Evolutionary conservation across 1,284 basidiomycete species (phyloP), one percentile per base, ranked within the genome.

Genomic region (Bjerkandera adusta): DNA sequence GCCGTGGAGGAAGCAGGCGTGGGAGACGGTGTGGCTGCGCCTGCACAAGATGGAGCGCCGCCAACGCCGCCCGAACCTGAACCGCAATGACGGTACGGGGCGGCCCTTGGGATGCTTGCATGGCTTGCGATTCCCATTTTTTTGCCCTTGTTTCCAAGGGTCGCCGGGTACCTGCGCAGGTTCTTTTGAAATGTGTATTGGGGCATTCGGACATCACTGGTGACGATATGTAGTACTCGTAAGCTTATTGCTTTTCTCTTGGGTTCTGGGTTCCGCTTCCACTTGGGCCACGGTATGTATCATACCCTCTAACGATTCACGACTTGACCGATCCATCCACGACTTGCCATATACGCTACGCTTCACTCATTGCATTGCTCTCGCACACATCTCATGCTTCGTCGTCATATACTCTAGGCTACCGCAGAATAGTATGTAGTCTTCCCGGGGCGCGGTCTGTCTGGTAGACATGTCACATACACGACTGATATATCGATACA

Each of bases 21-120:
- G 27, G 39, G 24, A 5, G 39, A 12, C 7, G 21, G 20, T 4
- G 12, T 16, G 5, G 39, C 39, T 12, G 24, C 18, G 13, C 6
- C 42, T 10, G 36, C 22, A 13, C 27, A 16, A 20, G 46, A 45
- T 12, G 44, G 50, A 12, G 22, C 44, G 20, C 37, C 36, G 22
- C 42, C 53, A 38, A 44, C 43, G 8, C 56, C 49, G 8, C 53
- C 43, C 30, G 52, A 47, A 21, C 47, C 51, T 34, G 47, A 52
- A 12, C 56, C 57, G 34, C 60, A 59, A 63, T 80, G 78, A 80
- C 72, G 76, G 70, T 73, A 67, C 67, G 73, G 77, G 78, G 77
- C 77, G 74, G 70, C 75, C 68, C 69, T 79, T 59, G 69, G 76
- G 68, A 59, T 62, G 52, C 59, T 76, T 50, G 69, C 71, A 57